Evolutionary conservation across 2,329 filamentous ascomycete species (phyloP), one percentile per base, ranked within the genome.

Genomic region (Zymoseptoria tritici): DNA sequence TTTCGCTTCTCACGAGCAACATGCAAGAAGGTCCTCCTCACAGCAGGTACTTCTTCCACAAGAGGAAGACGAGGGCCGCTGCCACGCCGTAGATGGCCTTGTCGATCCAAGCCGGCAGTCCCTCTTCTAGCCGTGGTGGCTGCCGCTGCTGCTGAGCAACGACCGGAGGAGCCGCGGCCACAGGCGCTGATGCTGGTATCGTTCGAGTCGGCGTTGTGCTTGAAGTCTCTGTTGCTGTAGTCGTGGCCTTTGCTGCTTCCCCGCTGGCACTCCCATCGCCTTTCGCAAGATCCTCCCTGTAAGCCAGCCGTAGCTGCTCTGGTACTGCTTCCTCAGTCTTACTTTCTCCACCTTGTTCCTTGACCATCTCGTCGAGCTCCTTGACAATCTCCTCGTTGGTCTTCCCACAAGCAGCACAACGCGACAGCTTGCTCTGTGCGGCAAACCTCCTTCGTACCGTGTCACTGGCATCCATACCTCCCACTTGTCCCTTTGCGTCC

Each of bases 401-500:
- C 75, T 82, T 86, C 56, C 76, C 85, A 72, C 93, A 97, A 0
- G 78, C 81, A 0, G 79, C 71, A 74, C 94, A 97, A 57, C 77
- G 82, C 82, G 86, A 97, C 0, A 67, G 71, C 0, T 75, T 74
- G 61, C 86, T 91, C 68, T 88, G 84, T 53, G 72, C 77, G 4
- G 94, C 94, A 68, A 94, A 82, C 52, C 83, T 78, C 68, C 81
- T 81, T 57, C 93, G 80, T 55, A 89, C 84, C 4, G 80, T 81
- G 19, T 87, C 85, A 24, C 79, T 83, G 3, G 87, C 87, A 65
- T 97, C 92, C 68, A 97, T 80, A 0, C 94, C 94, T 11, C 94
- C 94, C 1, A 99, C 79, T 78, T 97, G 94, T 0, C 94, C 94
- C 67, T 84, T 85, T 8, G 89, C 86, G 67, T 93, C 90, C 2